Base-by-base conservation (phyloP, 2,329 filamentous ascomycete genomes). In the Fusarium mundagurra region DNA sequence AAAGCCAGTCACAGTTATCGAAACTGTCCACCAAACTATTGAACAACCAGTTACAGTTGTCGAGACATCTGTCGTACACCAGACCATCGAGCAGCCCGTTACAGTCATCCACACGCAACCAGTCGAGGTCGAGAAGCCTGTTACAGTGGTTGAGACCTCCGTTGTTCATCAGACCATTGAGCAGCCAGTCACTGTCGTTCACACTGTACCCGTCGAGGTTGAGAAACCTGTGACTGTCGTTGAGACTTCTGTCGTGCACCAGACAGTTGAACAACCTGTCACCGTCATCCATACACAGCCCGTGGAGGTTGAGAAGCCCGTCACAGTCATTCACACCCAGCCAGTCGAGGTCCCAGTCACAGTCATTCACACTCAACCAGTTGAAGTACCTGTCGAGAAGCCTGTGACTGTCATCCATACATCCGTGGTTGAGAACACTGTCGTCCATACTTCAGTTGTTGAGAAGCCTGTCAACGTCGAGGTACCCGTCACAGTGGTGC, bases 391-490 rank as follows among this genome's bases (percentile, higher is more conserved):
- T 2, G 62, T 67, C 1, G 54, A 67, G 24, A 58, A 31, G 17
- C 69, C 65, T 1, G 69, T 73, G 2, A 73, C 70, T 2, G 59
- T 72, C 8, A 31, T 72, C 8, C 64, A 72, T 2, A 72, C 69
- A 16, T 72, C 69, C 1, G 66, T 73, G 1, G 53, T 72, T 3
- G 69, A 72, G 22, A 65, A 69, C 8, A 39, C 20, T 8, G 65
- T 72, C 2, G 18, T 72, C 10, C 69, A 72, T 24, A 73, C 70
- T 8, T 51, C 59, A 8, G 44, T 69, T 1, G 50, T 69, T 1
- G 64, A 64, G n/a, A 60, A 70, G 12, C 54, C 69, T 3, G 69
- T 72, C 1, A 45, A 67, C 1, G 69, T 72, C 1, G 53, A 72
- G 6, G 67, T 71, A 8, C 63, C 64, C 1, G 55, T 72, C 31